Percentiles rank a stretch among this genome's conserved stretches.
Evolutionary conservation across 73 alveolate genomes (phyloP).

Genomic region (Tetrahymena elliotti): DNA sequence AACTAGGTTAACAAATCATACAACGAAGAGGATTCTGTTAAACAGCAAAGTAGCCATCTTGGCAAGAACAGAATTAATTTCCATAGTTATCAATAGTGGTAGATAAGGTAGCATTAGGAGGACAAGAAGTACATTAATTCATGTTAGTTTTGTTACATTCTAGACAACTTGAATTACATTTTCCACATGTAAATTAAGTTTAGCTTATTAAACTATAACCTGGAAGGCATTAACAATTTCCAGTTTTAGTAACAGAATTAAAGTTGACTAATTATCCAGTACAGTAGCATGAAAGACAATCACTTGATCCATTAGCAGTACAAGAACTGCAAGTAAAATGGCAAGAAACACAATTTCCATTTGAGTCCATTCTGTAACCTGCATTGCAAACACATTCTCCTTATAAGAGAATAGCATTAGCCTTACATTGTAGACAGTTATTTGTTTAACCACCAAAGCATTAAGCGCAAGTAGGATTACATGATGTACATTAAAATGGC

Average conservation of each 20-base stretch:
- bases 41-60: background rate
- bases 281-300: background rate
- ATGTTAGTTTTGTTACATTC: background rate
- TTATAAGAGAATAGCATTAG: background rate
- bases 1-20: background rate
- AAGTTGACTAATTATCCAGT: background rate
- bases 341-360: background rate
- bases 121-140: background rate
- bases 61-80: background rate
- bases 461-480: background rate
- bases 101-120: background rate
- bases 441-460: background rate
- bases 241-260: background rate
- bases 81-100: background rate
- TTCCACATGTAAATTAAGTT: background rate
- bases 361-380: background rate
- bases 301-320: background rate
- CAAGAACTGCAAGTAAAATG: background rate
- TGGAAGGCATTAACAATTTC: background rate
- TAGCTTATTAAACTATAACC: background rate
- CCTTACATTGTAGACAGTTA: background rate
- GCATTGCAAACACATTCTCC: background rate
- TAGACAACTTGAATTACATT: background rate
- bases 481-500: background rate
- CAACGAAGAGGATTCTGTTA: background rate